Base-by-base conservation (phyloP, 306 rosid genomes). In the Cicer yamashitae region DNA sequence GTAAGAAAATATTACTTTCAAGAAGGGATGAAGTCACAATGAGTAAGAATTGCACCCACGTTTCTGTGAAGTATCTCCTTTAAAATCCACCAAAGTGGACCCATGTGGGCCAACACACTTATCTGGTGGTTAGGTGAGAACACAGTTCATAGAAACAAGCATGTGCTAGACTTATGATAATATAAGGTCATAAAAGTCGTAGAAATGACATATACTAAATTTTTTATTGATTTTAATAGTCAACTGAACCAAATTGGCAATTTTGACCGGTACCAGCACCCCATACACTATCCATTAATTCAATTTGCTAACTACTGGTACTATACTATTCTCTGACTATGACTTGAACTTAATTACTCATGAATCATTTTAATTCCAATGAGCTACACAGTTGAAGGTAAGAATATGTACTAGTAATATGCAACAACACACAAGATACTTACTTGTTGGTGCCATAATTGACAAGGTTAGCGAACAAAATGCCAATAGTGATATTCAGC, bases 361-460 rank as follows among this genome's bases (percentile, higher is more conserved):
- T n/a, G 11, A 38, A n/a, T 48, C 54, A 38, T 20, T 41, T 69
- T 0, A 4, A 54, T 56, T 65, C 3, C 69, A 25, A 62, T 54
- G 48, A 63, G 52, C 11, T 14, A 40, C 7, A 18, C 54, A 25
- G 12, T 22, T 67, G 41, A 70, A 47, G 0, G 2, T 43, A 14
- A 51, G 1, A 57, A 57, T 1, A 20, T 9, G 30, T 7, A 30
- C 5, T 30, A 30, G 37, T 30, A 57, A 57, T 1, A 20, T 20
- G 17, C 3, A 41, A 40, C 12, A 51, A 25, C 18, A 73, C 11
- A 66, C 7, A 3, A 22, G 17, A 12, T 9, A 77, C 91, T 85
- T 83, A 94, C 99, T 94, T 94, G 78, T 51, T 63, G 14, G 97
- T 94, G 67, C 91, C 96, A 40, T 91, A 94, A 50, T 94, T 94